These are phyloP conservation scores for Apiotrichum veenhuisii DNA, from an alignment of 1,284 basidiomycete genomes.

Conservation along the genomic window DNA sequence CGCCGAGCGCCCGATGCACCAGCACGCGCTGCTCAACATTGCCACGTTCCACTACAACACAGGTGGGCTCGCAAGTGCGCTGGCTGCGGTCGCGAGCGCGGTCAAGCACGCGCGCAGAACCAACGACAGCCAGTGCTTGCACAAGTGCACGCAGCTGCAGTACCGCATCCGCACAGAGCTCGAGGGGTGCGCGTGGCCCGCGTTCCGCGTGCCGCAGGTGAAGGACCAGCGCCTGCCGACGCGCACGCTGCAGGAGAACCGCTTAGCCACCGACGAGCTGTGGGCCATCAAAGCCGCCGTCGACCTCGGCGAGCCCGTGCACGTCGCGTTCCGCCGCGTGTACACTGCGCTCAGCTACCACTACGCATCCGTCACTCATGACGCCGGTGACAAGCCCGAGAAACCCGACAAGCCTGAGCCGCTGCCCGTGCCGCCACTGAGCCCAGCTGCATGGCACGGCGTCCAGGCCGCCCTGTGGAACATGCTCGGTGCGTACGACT, in stretches of 20 bases:
- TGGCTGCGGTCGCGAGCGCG: constrained; percentile 42
- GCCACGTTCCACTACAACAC: constrained; percentile 45
- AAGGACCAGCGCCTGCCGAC: constrained; percentile 19
- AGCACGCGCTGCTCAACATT: constrained; percentile 48
- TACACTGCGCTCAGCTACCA: constrained; percentile 27
- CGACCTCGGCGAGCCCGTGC: constrained; percentile 45
- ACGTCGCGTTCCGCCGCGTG: constrained; percentile 38
- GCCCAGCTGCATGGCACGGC: constrained; percentile 36
- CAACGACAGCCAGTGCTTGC: constrained; percentile 41
- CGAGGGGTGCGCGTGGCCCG: constrained; percentile 11
- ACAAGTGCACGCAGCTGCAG: constrained; percentile 38
- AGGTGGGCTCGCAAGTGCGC: constrained; percentile 38
- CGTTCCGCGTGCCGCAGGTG: constrained; percentile 20
- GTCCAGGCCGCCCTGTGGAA: constrained; percentile 38
- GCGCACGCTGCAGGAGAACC: constrained; percentile 22
- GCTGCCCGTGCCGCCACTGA: constrained; percentile 17
- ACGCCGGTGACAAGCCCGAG: too few species aligned
- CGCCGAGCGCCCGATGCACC: constrained; percentile 33
- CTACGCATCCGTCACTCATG: not conserved
- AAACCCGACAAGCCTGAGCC: constrained; percentile 14
- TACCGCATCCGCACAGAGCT: constrained; percentile 27
- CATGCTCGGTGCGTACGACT: constrained; percentile 34
- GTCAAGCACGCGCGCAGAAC: constrained; percentile 43
- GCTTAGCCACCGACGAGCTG: constrained; percentile 41
- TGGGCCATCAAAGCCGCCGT: constrained; percentile 43